phyloP scores from a whole-genome alignment of 1,139 yeast species.

The Yamadazyma taylorii region DNA sequence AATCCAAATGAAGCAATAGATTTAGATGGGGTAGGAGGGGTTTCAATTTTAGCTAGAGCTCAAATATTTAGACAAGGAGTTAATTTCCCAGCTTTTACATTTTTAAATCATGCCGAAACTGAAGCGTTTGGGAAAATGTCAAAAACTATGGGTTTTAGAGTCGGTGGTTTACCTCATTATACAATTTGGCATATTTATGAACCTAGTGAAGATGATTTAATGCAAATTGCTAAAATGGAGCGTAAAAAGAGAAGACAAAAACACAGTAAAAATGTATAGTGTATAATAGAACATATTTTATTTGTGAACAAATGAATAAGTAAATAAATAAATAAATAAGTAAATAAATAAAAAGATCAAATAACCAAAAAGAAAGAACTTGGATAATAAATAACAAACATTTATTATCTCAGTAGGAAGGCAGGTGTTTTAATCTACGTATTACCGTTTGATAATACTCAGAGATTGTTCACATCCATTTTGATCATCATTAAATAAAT shows the following conservation, averaged over 20 bases:
- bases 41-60: conserved; percentile 80
- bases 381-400: conserved; percentile 4
- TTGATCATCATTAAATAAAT: conserved; percentile 40
- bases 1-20: conserved; percentile 66
- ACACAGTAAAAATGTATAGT: conserved; percentile 13
- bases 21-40: conserved; percentile 90
- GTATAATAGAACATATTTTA: conserved; percentile 2
- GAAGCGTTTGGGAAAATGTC: conserved; percentile 92
- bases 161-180: conserved; percentile 87
- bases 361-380: conserved; percentile 1
- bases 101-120: conserved; percentile 88
- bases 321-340: background rate
- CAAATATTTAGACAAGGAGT: conserved; percentile 80
- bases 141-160: conserved; percentile 72
- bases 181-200: conserved; percentile 88
- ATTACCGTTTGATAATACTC: conserved; percentile 42
- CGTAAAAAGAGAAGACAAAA: conserved; percentile 58
- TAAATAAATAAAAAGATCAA: background rate
- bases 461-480: conserved; percentile 59
- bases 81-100: conserved; percentile 86
- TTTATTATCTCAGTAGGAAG: conserved; percentile 46
- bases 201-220: conserved; percentile 87
- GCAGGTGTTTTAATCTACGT: conserved; percentile 51
- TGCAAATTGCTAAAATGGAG: conserved; percentile 69
- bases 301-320: no score